Conservation (phyloP, 176 grass and related monocot genomes). For the Calamus simplicifolius region DNA sequence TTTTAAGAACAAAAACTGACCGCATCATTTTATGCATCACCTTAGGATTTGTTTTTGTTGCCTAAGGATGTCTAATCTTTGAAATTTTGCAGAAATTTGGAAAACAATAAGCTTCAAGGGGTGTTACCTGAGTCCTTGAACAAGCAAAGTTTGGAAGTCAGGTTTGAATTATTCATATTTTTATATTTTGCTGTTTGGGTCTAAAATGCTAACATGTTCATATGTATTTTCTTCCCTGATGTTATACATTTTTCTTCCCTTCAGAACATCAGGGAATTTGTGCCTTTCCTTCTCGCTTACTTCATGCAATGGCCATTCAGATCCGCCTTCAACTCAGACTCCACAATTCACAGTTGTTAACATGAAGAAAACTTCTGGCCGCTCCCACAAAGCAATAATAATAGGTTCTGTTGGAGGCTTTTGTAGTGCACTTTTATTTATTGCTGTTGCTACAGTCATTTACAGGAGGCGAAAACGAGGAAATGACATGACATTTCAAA, state of each 20-base stretch:
- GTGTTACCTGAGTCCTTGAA: constrained; percentile 27
- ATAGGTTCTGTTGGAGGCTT: constrained; percentile 6
- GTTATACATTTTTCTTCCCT: background rate
- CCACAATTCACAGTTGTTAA: constrained; percentile 19
- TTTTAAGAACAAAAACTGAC: no score
- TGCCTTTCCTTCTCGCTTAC: constrained; percentile 23
- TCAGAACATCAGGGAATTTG: constrained; percentile 28
- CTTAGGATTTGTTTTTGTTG: no score
- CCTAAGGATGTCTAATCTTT: no score
- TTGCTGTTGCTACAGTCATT: constrained; percentile 1
- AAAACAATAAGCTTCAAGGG: constrained; percentile 31
- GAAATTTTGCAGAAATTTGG: constrained; percentile 27
- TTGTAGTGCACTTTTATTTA: constrained; percentile 10
- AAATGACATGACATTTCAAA: constrained; percentile 12
- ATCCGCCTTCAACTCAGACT: constrained; percentile 23
- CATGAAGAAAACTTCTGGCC: background rate
- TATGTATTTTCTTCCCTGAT: no score
- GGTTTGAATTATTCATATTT: constrained; percentile 3
- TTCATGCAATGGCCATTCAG: constrained; percentile 11
- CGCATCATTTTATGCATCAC: no score
- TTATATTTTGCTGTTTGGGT: no score
- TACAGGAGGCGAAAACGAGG: constrained; percentile 8
- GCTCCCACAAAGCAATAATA: constrained; percentile 13
- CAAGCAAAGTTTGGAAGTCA: constrained; percentile 25
- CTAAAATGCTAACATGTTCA: no score